A percentile compares a stretch with the other conserved stretches of the same genome.
Evolutionary conservation across 352 stramenopile genomes (phyloP).

Genomic region (Elongisporangium anandrum): DNA sequence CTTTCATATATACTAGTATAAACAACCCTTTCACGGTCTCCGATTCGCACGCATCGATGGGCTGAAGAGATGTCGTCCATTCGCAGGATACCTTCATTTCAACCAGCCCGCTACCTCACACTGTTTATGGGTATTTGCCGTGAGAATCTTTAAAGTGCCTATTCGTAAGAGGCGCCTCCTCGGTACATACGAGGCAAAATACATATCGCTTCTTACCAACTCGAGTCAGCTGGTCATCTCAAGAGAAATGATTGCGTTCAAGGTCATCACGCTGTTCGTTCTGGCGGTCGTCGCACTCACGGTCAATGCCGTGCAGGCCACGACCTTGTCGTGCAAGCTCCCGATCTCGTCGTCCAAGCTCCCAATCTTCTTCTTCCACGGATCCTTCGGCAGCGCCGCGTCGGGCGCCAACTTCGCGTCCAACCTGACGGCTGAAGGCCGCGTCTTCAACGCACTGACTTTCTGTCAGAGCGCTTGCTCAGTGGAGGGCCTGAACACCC

Average conservation of each 20-base stretch:
- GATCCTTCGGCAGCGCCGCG: slow-evolving; percentile 10
- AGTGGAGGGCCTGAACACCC: slow-evolving; percentile 17
- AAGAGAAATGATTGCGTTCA: not conserved
- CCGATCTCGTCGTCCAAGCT: not conserved
- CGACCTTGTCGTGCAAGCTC: not conserved
- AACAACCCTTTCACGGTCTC: not conserved
- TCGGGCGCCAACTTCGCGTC: slow-evolving; percentile 11
- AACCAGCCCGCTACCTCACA: no score
- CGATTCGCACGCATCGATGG: not conserved
- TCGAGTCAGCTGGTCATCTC: not conserved
- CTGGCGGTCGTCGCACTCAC: not conserved
- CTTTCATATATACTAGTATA: no score
- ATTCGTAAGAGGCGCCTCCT: no score
- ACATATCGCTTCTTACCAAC: not conserved
- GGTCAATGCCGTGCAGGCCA: not conserved
- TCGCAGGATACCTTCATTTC: not conserved
- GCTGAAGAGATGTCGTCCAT: not conserved
- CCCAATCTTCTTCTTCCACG: slow-evolving; percentile 28
- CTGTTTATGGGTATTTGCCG: no score
- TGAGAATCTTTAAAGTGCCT: no score
- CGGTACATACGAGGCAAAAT: no score
- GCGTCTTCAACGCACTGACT: slow-evolving; percentile 20
- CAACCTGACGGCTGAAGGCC: slow-evolving; percentile 20
- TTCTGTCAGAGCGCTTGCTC: slow-evolving; percentile 18
- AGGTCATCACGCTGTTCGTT: not conserved